Base-by-base conservation (phyloP, 148 eudicot genomes). In the Silene latifolia region DNA sequence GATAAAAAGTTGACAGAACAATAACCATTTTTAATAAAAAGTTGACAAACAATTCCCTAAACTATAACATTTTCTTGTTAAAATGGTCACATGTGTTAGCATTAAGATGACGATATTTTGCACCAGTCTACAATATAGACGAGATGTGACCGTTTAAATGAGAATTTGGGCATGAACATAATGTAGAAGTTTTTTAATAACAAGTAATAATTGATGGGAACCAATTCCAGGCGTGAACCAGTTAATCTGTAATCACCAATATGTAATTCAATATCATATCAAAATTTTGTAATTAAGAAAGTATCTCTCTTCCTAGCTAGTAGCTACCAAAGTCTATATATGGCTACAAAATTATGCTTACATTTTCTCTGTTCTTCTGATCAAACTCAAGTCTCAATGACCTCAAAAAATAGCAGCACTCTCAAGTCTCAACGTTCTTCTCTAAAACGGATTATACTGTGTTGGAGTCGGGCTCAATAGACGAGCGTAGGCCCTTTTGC, bases 401-500 rank as follows among this genome's bases (percentile, higher is more conserved):
- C 79, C 63, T 76, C 80, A 80, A 72, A 80, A 72, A 19, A 71
- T 39, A 51, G 32, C 46, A 51, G 2, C 32, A 66, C 14, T 48
- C 14, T 35, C n/a, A n/a, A n/a, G n/a, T n/a, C n/a, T n/a, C n/a
- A n/a, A n/a, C n/a, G n/a, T n/a, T n/a, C n/a, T n/a, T n/a, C n/a
- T n/a, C n/a, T n/a, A n/a, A 48, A 8, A 72, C 44, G 46, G 65
- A 35, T 80, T 77, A 84, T 46, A 78, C 75, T 9, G 82, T 78
- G 42, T 78, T 63, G 21, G 86, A 84, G 70, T 81, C 86, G 18
- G 86, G 84, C 72, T 84, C 86, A 35, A 84, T 78, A 47, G 82
- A 78, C 62, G 86, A 84, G 42, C 73, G 76, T 32, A 84, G 54
- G 18, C 86, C 86, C 27, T 77, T 81, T 32, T 77, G 79, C 56